These are phyloP conservation scores for Nicotiana rustica DNA, from an alignment of 305 asterid species.

Conservation along the genomic window DNA sequence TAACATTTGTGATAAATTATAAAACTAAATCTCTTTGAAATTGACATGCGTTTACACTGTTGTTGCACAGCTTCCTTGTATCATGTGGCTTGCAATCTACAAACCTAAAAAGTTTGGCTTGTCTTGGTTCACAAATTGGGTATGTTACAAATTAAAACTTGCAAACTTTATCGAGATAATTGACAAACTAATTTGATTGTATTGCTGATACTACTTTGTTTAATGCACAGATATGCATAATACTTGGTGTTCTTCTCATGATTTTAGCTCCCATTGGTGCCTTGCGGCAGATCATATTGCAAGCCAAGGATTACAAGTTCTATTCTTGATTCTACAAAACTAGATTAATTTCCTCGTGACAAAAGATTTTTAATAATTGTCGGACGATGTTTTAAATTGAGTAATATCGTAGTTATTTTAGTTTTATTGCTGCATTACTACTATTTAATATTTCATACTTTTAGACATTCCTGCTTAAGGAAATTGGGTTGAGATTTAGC, in stretches of 20 bases:
- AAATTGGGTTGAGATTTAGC: too few relatives aligned
- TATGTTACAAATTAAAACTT: constrained; percentile 5
- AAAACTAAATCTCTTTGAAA: neutral
- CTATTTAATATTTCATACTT: too few relatives aligned
- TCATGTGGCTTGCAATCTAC: constrained; percentile 55
- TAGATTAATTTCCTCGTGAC: too few relatives aligned
- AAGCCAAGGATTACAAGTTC: constrained; percentile 49
- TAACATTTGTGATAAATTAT: too few relatives aligned
- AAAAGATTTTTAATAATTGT: too few relatives aligned
- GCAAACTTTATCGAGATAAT: neutral
- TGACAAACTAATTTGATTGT: neutral
- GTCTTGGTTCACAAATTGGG: constrained; percentile 60
- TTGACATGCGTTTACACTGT: neutral
- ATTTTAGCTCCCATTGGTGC: constrained; percentile 59
- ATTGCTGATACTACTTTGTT: neutral
- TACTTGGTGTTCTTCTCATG: constrained; percentile 50
- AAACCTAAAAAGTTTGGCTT: constrained; percentile 58
- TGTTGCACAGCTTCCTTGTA: constrained; percentile 64
- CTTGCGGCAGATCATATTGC: constrained; percentile 44
- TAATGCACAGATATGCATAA: constrained; percentile 47
- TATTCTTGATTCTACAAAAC: constrained; percentile 41
- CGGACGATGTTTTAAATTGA: too few relatives aligned
- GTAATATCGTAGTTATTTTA: too few relatives aligned
- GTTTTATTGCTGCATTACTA: too few relatives aligned
- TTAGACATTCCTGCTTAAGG: too few relatives aligned